Evolutionary conservation across 805 yeast genomes (phyloP), one percentile per base, ranked within the genome.

Genomic region (Dipodascus albidus): DNA sequence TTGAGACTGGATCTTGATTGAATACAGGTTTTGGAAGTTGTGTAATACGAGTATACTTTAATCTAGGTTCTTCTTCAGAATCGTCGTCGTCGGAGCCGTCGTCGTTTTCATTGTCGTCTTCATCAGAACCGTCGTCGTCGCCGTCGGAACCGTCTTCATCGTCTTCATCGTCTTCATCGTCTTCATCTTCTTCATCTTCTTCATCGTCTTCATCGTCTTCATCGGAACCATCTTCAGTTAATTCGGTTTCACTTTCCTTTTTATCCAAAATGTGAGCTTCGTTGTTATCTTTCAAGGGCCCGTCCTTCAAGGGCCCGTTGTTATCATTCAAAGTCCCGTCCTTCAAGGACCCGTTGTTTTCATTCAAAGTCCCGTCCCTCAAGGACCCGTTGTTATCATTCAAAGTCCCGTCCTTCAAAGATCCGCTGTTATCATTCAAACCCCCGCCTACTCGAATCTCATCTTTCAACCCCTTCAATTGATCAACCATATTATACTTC

Each of bases 1-100:
- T 70, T 1, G 97, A 87, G 0, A 93, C 77, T 0, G 95, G 84
- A 63, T 93, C 97, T 49, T 79, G 76, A 42, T 69, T 70, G 67
- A 87, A 87, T 61, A 90, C 82, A 15, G 81, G 75, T 1, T 80
- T 66, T 0, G 96, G 96, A 0, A 90, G 72, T 47, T 77, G 74
- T 3, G 75, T 72, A 17, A 89, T 68, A 50, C 98, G 74, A 4
- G 87, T 72, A 62, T 91, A 93, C 58, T 84, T 85, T 48, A 93
- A 74, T 1, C 65, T 72, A 1, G 72, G 74, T 1, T 67, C 74
- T 1, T 65, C 70, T 1, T 62, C 70, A 0, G 62, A 69, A 1
- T 59, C 68, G 2, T 59, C 64, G 17, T 19, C 57, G 1, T 44
- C 59, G 6, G 54, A 44, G 3, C 27, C 51, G 4, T 47, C 44